Conservation (phyloP, 768 basidiomycete species). For the Clathrus columnatus region DNA sequence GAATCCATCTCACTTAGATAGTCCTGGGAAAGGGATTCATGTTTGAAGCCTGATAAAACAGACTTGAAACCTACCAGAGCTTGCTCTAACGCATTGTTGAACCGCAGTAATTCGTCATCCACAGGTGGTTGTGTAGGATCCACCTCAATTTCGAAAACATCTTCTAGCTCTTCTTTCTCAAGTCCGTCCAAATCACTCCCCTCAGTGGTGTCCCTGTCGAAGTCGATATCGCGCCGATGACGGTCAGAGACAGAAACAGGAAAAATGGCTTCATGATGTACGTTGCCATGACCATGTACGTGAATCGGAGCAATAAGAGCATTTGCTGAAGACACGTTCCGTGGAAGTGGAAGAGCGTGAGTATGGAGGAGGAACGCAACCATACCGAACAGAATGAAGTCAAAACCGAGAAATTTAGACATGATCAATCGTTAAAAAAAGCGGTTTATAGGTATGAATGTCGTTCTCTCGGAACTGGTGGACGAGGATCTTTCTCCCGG, state of each 20-base stretch:
- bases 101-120: not conserved
- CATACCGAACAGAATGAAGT: not conserved
- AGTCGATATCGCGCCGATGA: not conserved
- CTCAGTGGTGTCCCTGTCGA: too few species aligned
- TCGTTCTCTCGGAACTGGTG: too few species aligned
- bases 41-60: too few species aligned
- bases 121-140: not conserved
- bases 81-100: not conserved
- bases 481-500: too few species aligned
- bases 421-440: not conserved
- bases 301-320: not conserved
- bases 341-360: not conserved
- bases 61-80: not conserved
- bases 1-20: not conserved
- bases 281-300: not conserved
- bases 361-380: not conserved
- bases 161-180: too few species aligned
- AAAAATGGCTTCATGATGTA: not conserved
- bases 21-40: too few species aligned
- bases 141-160: not conserved
- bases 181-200: too few species aligned
- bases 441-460: not conserved
- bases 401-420: not conserved
- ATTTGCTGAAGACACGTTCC: not conserved
- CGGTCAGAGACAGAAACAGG: not conserved